Conservation (phyloP, 768 basidiomycete species). For the Lactarius hengduanensis region DNA sequence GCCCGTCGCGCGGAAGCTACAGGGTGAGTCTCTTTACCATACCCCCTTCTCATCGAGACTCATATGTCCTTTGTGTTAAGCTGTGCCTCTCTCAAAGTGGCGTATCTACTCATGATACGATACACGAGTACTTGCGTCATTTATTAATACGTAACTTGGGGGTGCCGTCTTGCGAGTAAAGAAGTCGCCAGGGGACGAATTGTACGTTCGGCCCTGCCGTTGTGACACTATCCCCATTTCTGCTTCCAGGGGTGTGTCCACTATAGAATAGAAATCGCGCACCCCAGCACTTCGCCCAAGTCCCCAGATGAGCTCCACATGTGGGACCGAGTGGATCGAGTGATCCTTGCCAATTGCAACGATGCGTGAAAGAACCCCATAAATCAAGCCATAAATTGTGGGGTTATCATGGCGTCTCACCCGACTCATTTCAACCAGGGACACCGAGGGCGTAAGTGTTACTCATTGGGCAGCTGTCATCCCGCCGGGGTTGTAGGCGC, state of each 20-base stretch:
- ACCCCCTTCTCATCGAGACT: conserved; percentile 4
- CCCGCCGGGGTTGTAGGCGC: neutral
- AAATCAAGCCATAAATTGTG: too few relatives aligned
- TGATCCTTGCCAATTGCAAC: neutral
- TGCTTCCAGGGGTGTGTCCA: neutral
- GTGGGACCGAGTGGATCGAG: neutral
- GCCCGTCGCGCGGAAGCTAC: conserved; percentile 80
- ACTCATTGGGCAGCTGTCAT: too few relatives aligned
- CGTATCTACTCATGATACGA: conserved; percentile 51
- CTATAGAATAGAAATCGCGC: neutral
- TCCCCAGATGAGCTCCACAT: neutral
- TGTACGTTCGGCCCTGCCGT: neutral
- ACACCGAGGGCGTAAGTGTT: too few relatives aligned
- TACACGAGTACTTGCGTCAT: neutral
- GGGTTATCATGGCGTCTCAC: too few relatives aligned
- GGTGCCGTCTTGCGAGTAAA: neutral
- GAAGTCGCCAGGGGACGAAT: neutral
- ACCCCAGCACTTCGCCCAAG: neutral
- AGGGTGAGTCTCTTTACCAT: conserved; percentile 55
- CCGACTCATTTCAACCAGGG: too few relatives aligned
- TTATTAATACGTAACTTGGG: neutral
- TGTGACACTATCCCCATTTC: neutral
- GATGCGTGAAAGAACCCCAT: too few relatives aligned
- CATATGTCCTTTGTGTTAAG: conserved; percentile 38
- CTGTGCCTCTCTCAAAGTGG: conserved; percentile 69